A percentile compares a stretch with the other conserved stretches of the same genome.
phyloP scores from a whole-genome alignment of 129 eudicot species.

The Lactuca saligna region DNA sequence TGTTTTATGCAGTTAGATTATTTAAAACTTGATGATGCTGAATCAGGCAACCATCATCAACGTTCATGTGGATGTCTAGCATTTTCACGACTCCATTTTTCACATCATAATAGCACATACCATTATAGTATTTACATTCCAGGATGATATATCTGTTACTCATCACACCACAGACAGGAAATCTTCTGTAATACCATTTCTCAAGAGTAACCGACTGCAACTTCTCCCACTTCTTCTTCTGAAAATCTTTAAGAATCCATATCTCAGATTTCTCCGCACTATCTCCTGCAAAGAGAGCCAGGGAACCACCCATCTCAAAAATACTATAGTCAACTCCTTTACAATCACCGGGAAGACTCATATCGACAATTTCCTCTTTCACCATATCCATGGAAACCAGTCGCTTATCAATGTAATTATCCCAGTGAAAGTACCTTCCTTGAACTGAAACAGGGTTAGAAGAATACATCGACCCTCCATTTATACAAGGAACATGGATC shows the following conservation, averaged over 20 bases:
- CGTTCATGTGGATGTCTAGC: conserved; percentile 17
- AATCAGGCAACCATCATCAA: conserved; percentile 9
- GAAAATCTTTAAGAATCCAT: conserved; percentile 41
- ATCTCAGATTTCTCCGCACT: neutral
- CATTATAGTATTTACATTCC: conserved; percentile 6
- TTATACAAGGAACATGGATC: conserved; percentile 22
- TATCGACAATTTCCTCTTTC: conserved; percentile 31
- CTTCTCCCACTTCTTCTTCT: conserved; percentile 26
- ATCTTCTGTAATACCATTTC: neutral
- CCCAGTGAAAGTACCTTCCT: conserved; percentile 42
- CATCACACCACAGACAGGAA: conserved; percentile 20
- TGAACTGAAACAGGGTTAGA: conserved; percentile 28
- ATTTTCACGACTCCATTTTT: conserved; percentile 8
- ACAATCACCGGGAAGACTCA: conserved; percentile 7
- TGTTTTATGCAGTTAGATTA: too few species aligned
- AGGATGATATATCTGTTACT: conserved; percentile 26
- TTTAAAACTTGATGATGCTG: conserved; percentile 2
- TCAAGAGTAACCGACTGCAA: neutral
- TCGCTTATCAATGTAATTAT: conserved; percentile 21
- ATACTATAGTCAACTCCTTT: neutral
- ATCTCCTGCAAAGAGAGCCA: conserved; percentile 14
- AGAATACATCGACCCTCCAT: conserved; percentile 17
- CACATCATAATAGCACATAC: conserved; percentile 25
- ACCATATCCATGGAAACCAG: conserved; percentile 35
- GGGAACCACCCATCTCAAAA: conserved; percentile 35